These are phyloP conservation scores for Penicillium angulare DNA, from an alignment of 495 filamentous ascomycete species.

Conservation along the genomic window DNA sequence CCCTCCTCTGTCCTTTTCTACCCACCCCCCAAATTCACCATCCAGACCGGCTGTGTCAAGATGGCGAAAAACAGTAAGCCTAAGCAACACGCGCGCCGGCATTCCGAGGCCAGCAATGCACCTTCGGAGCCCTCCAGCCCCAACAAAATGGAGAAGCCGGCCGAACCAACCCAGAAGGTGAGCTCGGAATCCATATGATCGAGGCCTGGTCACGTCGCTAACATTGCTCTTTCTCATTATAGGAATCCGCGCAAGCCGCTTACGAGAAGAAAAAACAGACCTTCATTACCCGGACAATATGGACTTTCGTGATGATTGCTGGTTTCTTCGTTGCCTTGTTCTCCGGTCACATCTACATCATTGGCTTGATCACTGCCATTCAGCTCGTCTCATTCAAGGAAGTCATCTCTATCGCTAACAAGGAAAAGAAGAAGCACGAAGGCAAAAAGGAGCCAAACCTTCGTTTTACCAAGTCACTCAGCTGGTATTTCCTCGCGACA, in stretches of 20 bases:
- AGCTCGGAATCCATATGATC: too few relatives aligned
- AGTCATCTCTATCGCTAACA: constrained; percentile 95
- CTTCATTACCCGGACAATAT: constrained; percentile 96
- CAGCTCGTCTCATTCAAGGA: constrained; percentile 99
- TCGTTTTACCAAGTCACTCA: constrained; percentile 90
- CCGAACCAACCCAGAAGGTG: constrained; percentile 53
- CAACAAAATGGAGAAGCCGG: constrained; percentile 46
- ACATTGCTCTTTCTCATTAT: neutral
- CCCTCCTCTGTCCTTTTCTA: constrained; percentile 10
- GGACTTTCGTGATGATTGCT: constrained; percentile 97
- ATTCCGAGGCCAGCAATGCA: constrained; percentile 76
- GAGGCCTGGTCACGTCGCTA: neutral
- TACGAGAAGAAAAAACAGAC: constrained; percentile 99
- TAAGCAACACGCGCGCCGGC: constrained; percentile 64
- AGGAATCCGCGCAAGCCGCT: constrained; percentile 61
- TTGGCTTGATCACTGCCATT: constrained; percentile 84
- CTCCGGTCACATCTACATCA: constrained; percentile 94
- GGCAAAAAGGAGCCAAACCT: constrained; percentile 50
- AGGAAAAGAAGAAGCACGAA: constrained; percentile 45
- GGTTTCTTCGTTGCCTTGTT: constrained; percentile 89
- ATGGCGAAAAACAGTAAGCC: constrained; percentile 68
- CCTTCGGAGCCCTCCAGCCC: constrained; percentile 61
- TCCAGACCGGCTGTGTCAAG: constrained; percentile 81
- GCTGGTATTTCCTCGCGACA: constrained; percentile 98
- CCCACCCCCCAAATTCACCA: constrained; percentile 33